These are phyloP conservation scores for Penicillium argentinense DNA, from an alignment of 495 filamentous ascomycete species.

Conservation along the genomic window DNA sequence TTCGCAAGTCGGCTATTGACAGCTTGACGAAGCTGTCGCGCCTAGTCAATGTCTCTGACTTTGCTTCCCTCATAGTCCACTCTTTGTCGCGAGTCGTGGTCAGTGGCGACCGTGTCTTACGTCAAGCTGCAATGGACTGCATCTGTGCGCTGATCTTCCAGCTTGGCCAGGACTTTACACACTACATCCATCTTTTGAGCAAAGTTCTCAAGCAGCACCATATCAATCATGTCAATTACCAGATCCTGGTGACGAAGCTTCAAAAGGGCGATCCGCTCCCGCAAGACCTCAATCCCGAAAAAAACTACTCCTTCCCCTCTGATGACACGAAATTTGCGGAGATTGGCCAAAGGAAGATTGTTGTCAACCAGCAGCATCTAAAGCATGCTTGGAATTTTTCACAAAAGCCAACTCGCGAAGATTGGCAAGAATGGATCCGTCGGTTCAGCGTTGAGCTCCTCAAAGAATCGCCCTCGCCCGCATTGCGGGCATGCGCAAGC, in stretches of 20 bases:
- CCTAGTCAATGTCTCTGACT: constrained; percentile 97
- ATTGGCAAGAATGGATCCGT: constrained; percentile 99
- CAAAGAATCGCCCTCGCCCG: constrained; percentile 93
- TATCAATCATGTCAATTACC: constrained; percentile 83
- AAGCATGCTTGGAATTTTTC: constrained; percentile 97
- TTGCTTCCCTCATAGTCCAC: constrained; percentile 91
- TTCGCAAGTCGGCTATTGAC: constrained; percentile 89
- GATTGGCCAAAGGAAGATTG: constrained; percentile 86
- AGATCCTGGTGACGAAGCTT: constrained; percentile 84
- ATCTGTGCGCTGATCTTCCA: constrained; percentile 97
- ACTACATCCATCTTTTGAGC: constrained; percentile 88
- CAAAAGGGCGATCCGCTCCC: constrained; percentile 92
- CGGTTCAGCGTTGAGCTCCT: constrained; percentile 93
- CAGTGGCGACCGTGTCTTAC: constrained; percentile 64
- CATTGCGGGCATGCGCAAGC: constrained; percentile 86
- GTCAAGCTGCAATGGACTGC: constrained; percentile 86
- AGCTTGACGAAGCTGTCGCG: constrained; percentile 89
- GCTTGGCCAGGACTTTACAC: constrained; percentile 89
- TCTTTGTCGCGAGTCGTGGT: constrained; percentile 78
- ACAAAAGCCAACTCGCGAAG: constrained; percentile 92
- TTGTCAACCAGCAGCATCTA: constrained; percentile 94
- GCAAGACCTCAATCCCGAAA: constrained; percentile 88
- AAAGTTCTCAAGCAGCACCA: constrained; percentile 67
- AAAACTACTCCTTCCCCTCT: constrained; percentile 71
- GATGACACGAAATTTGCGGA: constrained; percentile 81